A percentile compares a stretch with the other conserved stretches of the same genome.
Conservation (phyloP, 306 rosid genomes). For the Fragaria iinumae region DNA sequence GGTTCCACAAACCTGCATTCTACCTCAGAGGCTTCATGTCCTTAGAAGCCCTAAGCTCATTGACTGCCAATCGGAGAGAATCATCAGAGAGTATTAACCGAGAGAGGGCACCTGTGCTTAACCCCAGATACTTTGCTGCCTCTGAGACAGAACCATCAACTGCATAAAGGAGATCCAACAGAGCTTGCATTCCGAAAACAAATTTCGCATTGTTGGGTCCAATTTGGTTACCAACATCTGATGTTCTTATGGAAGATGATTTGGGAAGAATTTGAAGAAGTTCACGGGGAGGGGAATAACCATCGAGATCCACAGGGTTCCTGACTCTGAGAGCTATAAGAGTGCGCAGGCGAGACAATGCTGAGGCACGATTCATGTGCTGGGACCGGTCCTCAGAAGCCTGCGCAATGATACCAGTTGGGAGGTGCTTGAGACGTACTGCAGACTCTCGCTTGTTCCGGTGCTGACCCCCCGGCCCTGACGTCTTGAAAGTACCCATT, state of each 20-base stretch:
- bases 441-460: slow-evolving; percentile 92
- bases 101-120: slow-evolving; percentile 83
- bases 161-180: slow-evolving; percentile 76
- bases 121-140: slow-evolving; percentile 84
- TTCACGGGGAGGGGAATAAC: slow-evolving; percentile 68
- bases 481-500: slow-evolving; percentile 67
- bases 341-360: slow-evolving; percentile 74
- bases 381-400: slow-evolving; percentile 95
- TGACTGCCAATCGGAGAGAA: slow-evolving; percentile 82
- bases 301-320: slow-evolving; percentile 61
- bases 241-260: slow-evolving; percentile 71
- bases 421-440: slow-evolving; percentile 84
- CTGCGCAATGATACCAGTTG: slow-evolving; percentile 82
- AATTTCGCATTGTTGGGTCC: slow-evolving; percentile 83
- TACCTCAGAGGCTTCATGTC: slow-evolving; percentile 35
- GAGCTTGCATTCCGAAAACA: slow-evolving; percentile 83
- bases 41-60: slow-evolving; percentile 68
- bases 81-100: slow-evolving; percentile 85
- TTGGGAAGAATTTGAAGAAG: slow-evolving; percentile 84
- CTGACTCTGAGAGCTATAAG: slow-evolving; percentile 79
- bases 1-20: neutral
- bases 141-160: slow-evolving; percentile 80
- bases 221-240: slow-evolving; percentile 73
- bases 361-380: slow-evolving; percentile 85
- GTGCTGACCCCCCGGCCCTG: slow-evolving; percentile 95